phyloP scores from a whole-genome alignment of 2,329 filamentous ascomycete genomes.

The Aspergillus niger region DNA sequence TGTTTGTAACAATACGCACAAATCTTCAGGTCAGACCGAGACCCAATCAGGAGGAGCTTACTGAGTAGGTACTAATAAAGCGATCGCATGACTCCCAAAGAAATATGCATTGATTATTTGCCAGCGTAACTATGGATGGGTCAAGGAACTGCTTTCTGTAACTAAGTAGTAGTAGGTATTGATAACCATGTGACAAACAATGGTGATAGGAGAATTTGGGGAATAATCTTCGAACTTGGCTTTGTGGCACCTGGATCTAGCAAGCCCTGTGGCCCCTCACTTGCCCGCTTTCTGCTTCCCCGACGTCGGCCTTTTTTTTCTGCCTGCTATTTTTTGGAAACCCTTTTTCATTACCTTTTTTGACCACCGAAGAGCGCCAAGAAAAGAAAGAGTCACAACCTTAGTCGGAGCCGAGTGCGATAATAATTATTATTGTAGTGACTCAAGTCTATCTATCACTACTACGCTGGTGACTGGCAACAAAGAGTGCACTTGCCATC shows the following conservation, averaged over 20 bases:
- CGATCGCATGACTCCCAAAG: too few relatives aligned
- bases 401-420: not conserved
- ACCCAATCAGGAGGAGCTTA: not conserved
- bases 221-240: constrained; percentile 9
- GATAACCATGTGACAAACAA: not conserved
- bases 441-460: not conserved
- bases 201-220: not conserved
- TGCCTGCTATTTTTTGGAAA: not conserved
- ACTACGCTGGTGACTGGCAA: not conserved
- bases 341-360: constrained; percentile 10
- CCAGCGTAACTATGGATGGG: too few relatives aligned
- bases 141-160: too few relatives aligned
- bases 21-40: not conserved
- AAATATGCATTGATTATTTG: too few relatives aligned
- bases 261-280: not conserved
- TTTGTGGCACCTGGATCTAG: constrained; percentile 8
- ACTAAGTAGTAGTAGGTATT: not conserved
- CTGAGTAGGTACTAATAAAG: not conserved
- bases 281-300: constrained; percentile 2
- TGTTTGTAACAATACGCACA: too few relatives aligned
- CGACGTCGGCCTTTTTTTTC: constrained; percentile 18
- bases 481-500: not conserved
- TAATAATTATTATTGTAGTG: not conserved
- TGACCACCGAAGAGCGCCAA: not conserved
- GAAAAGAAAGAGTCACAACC: constrained; percentile 4